Evolutionary conservation across 108 stramenopile genomes (phyloP).

Genomic region (Cyclostephanos tholiformis): DNA sequence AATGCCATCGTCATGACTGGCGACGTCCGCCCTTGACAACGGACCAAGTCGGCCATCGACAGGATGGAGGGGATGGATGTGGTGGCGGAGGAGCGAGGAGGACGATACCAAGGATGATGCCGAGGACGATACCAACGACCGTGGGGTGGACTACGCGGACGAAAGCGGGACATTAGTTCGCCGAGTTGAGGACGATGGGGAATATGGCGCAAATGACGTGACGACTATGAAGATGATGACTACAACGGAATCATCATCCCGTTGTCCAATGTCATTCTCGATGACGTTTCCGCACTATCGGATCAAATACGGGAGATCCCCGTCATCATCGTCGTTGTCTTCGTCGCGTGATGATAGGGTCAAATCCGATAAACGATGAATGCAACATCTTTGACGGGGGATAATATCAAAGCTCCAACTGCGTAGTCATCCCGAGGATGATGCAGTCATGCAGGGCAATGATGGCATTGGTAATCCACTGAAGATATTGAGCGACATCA

Average conservation of each 20-base stretch:
- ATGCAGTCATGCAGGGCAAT: constrained; percentile 10
- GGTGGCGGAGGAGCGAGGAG: background rate
- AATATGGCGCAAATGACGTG: background rate
- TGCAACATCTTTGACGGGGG: constrained; percentile 15
- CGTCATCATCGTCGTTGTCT: background rate
- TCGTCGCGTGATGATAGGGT: background rate
- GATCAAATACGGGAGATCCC: constrained; percentile 40
- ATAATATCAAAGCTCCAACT: constrained; percentile 25
- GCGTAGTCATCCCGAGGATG: background rate
- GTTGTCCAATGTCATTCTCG: constrained; percentile 17
- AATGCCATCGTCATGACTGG: background rate
- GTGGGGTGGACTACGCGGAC: background rate
- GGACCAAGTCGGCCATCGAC: background rate
- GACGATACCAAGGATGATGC: too few species aligned
- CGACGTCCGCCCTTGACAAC: background rate
- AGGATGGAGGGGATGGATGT: background rate
- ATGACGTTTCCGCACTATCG: constrained; percentile 63
- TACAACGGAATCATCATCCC: background rate
- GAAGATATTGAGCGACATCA: constrained; percentile 14
- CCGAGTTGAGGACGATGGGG: background rate
- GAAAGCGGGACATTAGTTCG: background rate
- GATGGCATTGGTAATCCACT: constrained; percentile 31
- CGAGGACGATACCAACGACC: background rate
- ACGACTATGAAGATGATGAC: background rate
- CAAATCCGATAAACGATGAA: constrained; percentile 23